Evolutionary conservation across 352 stramenopile species (phyloP), one percentile per base, ranked within the genome.

Genomic region (Globisporangium acanthophoron): DNA sequence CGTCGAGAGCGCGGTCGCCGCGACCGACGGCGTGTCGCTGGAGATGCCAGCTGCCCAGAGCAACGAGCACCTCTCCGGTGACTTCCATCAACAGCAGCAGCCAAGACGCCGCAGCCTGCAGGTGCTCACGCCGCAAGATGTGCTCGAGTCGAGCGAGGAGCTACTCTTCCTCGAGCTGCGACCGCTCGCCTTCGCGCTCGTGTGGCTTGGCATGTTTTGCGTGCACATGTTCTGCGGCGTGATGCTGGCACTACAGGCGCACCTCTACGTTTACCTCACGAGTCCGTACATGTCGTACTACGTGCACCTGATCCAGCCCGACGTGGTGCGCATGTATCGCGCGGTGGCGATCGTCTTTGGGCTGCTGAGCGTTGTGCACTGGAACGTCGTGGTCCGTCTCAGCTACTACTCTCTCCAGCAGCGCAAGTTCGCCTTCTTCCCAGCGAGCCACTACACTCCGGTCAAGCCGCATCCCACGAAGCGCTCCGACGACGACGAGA

Each of bases 231-330:
- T 52, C 29, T 72, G 65, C 43, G 61, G 57, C 12, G 37, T 33
- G 1, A 58, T 61, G 18, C 56, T 76, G 12, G 57, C 70, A 11
- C 68, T 70, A 0, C 54, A 69, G 18, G 55, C 63, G 1, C 37
- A 56, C 2, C 61, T 70, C 3, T 72, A 74, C 31, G 29, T 62
- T 21, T 74, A 67, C 46, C 52, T 76, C n/a, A 52, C 63, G 1
- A 58, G 29, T 1, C 48, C 49, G 16, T 62, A n/a, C 20, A 53
- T 76, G 51, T 20, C 51, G 15, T 70, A 68, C 39, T 76, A 74
- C 48, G 64, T 61, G 16, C 51, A 62, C n/a, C 48, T 65, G 37
- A 65, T 64, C 51, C 62, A 62, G 5, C 46, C 48, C 5, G 61
- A 59, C 24, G 49, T 65, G 1, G 65, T 46, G 21, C 15, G 54